These are phyloP conservation scores for Neonectria hederae DNA, from an alignment of 2,329 filamentous ascomycete genomes.

Conservation along the genomic window DNA sequence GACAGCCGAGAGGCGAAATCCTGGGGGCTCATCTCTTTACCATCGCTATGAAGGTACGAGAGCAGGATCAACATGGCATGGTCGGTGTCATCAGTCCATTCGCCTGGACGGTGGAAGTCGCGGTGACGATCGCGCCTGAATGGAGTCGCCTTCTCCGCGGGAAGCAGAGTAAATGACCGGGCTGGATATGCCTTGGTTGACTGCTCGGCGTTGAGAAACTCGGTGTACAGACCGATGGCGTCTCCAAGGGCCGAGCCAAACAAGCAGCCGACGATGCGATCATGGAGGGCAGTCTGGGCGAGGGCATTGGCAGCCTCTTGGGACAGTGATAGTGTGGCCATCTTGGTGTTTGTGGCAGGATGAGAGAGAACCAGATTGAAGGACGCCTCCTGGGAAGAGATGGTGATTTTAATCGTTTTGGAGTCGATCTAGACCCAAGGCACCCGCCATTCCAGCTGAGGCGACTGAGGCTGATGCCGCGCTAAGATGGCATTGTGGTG, in stretches of 20 bases:
- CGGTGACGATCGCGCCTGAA: conserved; percentile 57
- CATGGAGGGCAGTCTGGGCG: conserved; percentile 41
- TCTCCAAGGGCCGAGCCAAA: conserved; percentile 63
- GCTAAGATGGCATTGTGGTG: conserved; percentile 29
- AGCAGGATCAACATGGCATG: conserved; percentile 61
- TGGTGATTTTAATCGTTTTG: neutral
- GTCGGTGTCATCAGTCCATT: conserved; percentile 66
- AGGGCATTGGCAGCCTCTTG: conserved; percentile 29
- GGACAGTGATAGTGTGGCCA: conserved; percentile 27
- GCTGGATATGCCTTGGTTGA: conserved; percentile 50
- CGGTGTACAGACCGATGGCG: conserved; percentile 64
- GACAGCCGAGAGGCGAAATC: conserved; percentile 57
- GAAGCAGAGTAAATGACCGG: conserved; percentile 51
- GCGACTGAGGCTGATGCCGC: conserved; percentile 24
- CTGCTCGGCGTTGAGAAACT: conserved; percentile 54
- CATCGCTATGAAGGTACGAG: conserved; percentile 57
- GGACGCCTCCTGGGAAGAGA: neutral
- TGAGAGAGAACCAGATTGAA: neutral
- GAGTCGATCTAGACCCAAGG: conserved; percentile 4
- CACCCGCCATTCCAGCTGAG: conserved; percentile 23
- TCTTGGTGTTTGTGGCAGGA: conserved; percentile 1
- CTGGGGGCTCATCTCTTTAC: conserved; percentile 46
- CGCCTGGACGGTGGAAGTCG: conserved; percentile 51
- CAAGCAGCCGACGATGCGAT: conserved; percentile 55
- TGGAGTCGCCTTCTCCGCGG: conserved; percentile 49